Evolutionary conservation across 164 flowering plant species (phyloP), one percentile per base, ranked within the genome.

Genomic region (Magnolia sinica): DNA sequence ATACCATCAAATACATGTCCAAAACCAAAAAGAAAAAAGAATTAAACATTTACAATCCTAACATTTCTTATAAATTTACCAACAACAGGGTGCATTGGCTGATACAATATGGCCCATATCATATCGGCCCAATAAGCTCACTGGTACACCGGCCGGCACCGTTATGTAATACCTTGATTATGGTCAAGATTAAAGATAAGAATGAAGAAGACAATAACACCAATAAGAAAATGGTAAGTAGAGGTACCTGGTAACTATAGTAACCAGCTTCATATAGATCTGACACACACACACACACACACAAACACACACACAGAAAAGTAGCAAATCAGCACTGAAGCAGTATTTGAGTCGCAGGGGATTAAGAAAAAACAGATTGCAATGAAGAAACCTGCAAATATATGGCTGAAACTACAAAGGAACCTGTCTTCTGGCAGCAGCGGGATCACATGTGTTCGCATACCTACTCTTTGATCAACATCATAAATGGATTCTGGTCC

Each of bases 231-330:
- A 18, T 63, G 65, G 22, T 18, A n/a, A 63, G n/a, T 18, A 27
- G 22, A 3, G 4, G 14, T 90, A 94, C 99, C 99, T 91, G 93
- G 82, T 96, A 96, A 82, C 98, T 96, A 83, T 96, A 96, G 86
- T 96, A 96, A 74, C 99, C 99, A 82, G 98, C 99, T 7, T 95
- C 95, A 86, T 96, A 96, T 79, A 93, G 95, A 85, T 97, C 98
- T 94, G 81, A 71, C 18, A 79, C 37, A 72, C 69, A 71, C 27
- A 16, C 52, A 52, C 14, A 64, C 10, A 64, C 9, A 52, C 14
- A 64, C 10, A 64, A 4, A 51, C 8, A 8, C 9, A 27, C 27
- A 27, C 27, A 27, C 27, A 51, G 2, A 8, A 19, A 63, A 31
- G 55, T 7, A 59, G 64, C 8, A 37, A 69, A 24, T 69, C 49